Base-by-base conservation (phyloP, 345 rosid species). In the Acer yangbiense region DNA sequence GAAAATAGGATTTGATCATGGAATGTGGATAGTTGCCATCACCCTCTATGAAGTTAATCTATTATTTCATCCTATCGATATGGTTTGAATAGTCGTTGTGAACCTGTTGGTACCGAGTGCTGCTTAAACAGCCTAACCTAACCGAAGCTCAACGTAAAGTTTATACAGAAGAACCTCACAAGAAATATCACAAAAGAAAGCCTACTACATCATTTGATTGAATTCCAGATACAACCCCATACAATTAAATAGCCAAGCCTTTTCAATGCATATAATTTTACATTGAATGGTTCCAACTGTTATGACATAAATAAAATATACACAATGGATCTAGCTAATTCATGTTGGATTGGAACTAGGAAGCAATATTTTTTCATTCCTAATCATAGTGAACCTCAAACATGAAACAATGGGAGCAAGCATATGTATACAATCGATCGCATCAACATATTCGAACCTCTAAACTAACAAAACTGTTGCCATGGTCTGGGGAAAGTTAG, bases 381-480 rank as follows among this genome's bases (percentile, higher is more conserved):
- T 64, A 74, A 25, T 52, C 64, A 79, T 20, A 64, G 73, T 23
- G n/a, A 78, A 68, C 46, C 66, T 65, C 73, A 66, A 8, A 75
- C 76, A 61, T 58, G 79, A 77, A 82, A 78, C 81, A 86, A 82
- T 84, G 76, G 44, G 67, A 74, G 64, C 75, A 78, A 65, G 78
- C 79, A 76, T 69, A 69, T 62, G 77, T 23, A 70, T 70, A 23
- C 60, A 32, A 62, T 71, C 76, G 68, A 73, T 7, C 16, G 82
- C 55, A 73, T 77, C 10, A 43, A 82, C 73, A 84, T 46, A 79
- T 64, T 75, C 63, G 58, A 76, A 76, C 84, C 43, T 79, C 86
- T 85, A 83, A 80, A 83, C 93, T 89, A 88, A 73, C 92, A 92
- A 94, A 93, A 89, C 82, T 86, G 88, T 74, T 74, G 82, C 74